Evolutionary conservation across 2,329 filamentous ascomycete genomes (phyloP), one percentile per base, ranked within the genome.

Genomic region (Phialocephala sp.): DNA sequence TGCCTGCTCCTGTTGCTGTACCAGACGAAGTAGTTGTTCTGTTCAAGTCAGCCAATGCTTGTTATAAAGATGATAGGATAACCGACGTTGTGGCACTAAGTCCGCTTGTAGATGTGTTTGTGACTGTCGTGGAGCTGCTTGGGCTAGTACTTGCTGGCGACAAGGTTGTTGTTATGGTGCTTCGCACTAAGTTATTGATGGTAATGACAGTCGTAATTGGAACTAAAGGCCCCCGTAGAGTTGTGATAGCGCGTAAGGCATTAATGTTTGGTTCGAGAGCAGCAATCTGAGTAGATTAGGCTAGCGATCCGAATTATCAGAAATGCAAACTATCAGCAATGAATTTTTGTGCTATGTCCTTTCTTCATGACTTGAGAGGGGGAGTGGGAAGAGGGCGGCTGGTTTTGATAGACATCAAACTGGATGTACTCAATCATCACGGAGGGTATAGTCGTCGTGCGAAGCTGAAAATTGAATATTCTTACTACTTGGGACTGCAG

Each of bases 401-500:
- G 27, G 6, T 32, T 32, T 32, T 32, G 3, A 12, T 18, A 41
- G 37, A 41, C 11, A 41, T 41, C 6, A 32, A 32, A 41, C 37
- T 14, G 9, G 37, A 41, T 18, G 37, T 41, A 14, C 37, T 41
- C 11, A 18, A 41, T 41, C 37, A 14, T 41, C 37, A 12, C 9
- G 15, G 36, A 41, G 2, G 15, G 37, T 41, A 41, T 4, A 41
- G 9, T 8, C 37, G 9, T 3, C 22, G 12, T 6, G 8, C 2
- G 4, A 14, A 43, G 6, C 41, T 18, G 41, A 43, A n/a, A 43
- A 43, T 18, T 3, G 6, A 15, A 50, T 11, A 52, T 73, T 75
- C 22, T 66, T 66, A 15, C 66, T 65, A n/a, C 67, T 66, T 2
- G 76, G 74, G 12, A 77, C 59, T 12, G 74, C 74, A n/a, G 71